These are phyloP conservation scores for Dictyostelium intermedium DNA, from an alignment of 78 protist species.

Conservation along the genomic window DNA sequence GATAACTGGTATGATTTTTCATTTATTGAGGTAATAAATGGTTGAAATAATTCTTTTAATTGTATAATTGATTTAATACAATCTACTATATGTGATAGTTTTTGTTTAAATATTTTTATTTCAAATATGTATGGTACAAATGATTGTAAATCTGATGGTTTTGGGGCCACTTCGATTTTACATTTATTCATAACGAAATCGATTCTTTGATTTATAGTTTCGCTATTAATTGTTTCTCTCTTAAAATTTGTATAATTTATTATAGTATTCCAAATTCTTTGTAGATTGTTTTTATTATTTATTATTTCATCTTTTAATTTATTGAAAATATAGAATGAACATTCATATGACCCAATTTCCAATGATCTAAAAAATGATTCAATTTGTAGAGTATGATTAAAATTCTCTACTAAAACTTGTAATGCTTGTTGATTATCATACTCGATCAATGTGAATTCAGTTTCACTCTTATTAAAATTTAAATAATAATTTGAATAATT, in stretches of 20 bases:
- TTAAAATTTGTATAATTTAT: background rate
- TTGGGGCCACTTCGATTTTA: background rate
- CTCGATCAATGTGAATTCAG: background rate
- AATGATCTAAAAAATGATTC: background rate
- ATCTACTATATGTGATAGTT: background rate
- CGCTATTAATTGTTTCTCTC: background rate
- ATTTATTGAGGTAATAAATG: background rate
- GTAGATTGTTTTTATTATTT: background rate
- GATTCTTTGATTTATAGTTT: background rate
- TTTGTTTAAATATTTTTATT: background rate
- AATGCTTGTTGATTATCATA: background rate
- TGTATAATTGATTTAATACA: background rate
- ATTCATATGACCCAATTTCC: background rate
- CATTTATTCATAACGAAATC: background rate
- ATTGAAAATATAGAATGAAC: background rate
- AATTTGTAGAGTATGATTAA: background rate
- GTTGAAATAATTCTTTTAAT: background rate
- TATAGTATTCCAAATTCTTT: background rate
- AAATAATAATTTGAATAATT: background rate
- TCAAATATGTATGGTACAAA: background rate
- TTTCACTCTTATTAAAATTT: background rate
- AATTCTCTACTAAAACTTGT: background rate
- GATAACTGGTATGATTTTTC: background rate
- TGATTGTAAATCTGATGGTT: background rate
- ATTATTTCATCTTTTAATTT: background rate